Percentiles rank a stretch among this genome's conserved stretches.
Evolutionary conservation across 2,329 filamentous ascomycete species (phyloP).

Genomic region (Delphinella strobiligena): DNA sequence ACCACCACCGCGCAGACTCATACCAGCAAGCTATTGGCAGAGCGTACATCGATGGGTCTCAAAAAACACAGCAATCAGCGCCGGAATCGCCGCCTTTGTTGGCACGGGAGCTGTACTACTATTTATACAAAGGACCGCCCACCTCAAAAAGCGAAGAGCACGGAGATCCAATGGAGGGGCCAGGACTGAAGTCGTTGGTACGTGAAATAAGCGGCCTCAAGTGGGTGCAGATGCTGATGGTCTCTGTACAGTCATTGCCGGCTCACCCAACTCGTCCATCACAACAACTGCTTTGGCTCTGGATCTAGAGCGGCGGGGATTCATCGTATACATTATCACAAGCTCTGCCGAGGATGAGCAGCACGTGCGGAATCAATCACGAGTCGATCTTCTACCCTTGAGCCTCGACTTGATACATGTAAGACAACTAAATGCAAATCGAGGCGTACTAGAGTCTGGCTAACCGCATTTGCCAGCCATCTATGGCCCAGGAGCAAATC

Average conservation of each 20-base stretch:
- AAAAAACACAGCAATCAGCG: constrained; percentile 60
- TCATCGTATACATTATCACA: constrained; percentile 85
- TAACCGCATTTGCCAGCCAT: constrained; percentile 39
- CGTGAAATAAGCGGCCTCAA: constrained; percentile 12
- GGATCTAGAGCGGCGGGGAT: constrained; percentile 82
- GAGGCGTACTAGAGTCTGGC: constrained; percentile 7
- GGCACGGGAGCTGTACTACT: constrained; percentile 48
- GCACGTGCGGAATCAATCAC: constrained; percentile 61
- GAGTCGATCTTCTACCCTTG: constrained; percentile 70
- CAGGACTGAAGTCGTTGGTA: constrained; percentile 65
- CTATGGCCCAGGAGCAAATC: constrained; percentile 55
- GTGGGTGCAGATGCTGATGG: constrained; percentile 7
- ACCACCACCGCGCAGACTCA: constrained; percentile 30
- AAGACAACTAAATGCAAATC: too few species aligned
- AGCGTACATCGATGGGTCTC: constrained; percentile 58
- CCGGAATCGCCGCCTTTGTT: constrained; percentile 57
- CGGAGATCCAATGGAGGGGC: constrained; percentile 71
- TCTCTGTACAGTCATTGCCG: constrained; percentile 57
- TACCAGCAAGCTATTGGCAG: constrained; percentile 36
- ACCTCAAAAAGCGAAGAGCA: constrained; percentile 57
- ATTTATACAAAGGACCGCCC: constrained; percentile 48
- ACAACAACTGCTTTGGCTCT: constrained; percentile 66
- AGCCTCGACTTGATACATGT: constrained; percentile 74
- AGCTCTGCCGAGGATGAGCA: constrained; percentile 76
- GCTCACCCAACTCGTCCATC: constrained; percentile 73